phyloP scores from a whole-genome alignment of 805 yeast genomes.

The Hanseniaspora jakobsenii region DNA sequence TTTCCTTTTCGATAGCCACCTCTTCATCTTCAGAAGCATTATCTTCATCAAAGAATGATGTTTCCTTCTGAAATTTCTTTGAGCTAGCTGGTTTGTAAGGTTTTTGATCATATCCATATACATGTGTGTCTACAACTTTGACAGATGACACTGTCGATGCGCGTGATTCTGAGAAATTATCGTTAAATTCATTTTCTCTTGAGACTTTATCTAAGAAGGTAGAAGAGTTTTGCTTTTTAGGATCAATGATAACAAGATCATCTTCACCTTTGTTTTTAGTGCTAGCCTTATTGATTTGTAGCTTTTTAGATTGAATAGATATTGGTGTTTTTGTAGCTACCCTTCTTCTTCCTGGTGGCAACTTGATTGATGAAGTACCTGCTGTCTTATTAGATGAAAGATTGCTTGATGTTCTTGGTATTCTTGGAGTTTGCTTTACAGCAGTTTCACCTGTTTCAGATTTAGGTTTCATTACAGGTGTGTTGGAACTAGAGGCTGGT shows the following conservation, averaged over 20 bases:
- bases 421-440: conserved; percentile 23
- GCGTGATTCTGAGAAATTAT: too few species aligned
- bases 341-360: conserved; percentile 22
- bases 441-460: conserved; percentile 19
- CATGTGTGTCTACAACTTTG: conserved; percentile 24
- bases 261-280: conserved; percentile 7
- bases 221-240: conserved; percentile 30
- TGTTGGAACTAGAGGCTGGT: conserved; percentile 37
- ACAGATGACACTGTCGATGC: too few species aligned
- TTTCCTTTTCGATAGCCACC: conserved; percentile 32
- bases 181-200: conserved; percentile 44
- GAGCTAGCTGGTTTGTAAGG: too few species aligned
- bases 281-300: background rate
- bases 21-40: conserved; percentile 20
- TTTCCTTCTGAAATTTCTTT: conserved; percentile 15
- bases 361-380: conserved; percentile 17
- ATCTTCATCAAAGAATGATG: conserved; percentile 18
- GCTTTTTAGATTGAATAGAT: conserved; percentile 18
- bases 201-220: conserved; percentile 47
- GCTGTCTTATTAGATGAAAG: conserved; percentile 6
- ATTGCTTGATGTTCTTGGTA: conserved; percentile 27
- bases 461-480: conserved; percentile 20
- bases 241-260: conserved; percentile 8
- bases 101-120: conserved; percentile 21
- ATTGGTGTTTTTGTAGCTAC: conserved; percentile 18